Evolutionary conservation across 75 land plant genomes (phyloP).

Genomic region (Sequoiadendron giganteum): DNA sequence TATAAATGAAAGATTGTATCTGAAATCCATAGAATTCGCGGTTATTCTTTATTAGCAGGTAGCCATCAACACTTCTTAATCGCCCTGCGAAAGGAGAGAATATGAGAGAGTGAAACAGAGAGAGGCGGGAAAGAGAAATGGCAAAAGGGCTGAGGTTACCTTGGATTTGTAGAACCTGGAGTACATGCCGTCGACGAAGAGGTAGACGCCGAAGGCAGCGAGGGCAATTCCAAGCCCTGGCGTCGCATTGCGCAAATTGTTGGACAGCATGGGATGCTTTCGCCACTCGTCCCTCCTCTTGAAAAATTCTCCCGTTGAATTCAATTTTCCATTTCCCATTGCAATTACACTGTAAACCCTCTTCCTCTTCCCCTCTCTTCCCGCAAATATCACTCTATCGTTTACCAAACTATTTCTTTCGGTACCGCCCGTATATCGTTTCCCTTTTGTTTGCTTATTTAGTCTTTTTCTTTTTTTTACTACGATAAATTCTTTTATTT

Average conservation of each 20-base stretch:
- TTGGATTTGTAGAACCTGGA: slow-evolving; percentile 36
- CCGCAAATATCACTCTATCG: too few species aligned
- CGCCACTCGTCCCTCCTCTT: slow-evolving; percentile 78
- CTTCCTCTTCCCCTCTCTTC: neutral
- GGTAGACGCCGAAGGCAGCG: slow-evolving; percentile 78
- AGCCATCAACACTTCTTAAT: neutral
- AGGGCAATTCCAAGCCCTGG: slow-evolving; percentile 91
- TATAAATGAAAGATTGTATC: neutral
- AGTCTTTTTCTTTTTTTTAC: too few species aligned
- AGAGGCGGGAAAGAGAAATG: neutral
- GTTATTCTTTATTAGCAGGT: neutral
- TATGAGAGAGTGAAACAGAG: neutral
- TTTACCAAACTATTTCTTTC: too few species aligned
- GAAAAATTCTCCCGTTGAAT: slow-evolving; percentile 85
- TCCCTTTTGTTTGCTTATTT: too few species aligned
- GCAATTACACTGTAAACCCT: neutral
- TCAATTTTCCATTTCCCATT: slow-evolving; percentile 24
- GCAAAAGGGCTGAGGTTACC: neutral
- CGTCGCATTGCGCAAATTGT: slow-evolving; percentile 60
- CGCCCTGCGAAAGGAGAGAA: neutral
- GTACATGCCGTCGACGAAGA: slow-evolving; percentile 69
- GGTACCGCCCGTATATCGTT: too few species aligned
- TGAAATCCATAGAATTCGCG: neutral
- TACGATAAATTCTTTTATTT: too few species aligned
- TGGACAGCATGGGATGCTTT: slow-evolving; percentile 80